A percentile compares a stretch with the other conserved stretches of the same genome.
Conservation (phyloP, 2,329 filamentous ascomycete genomes). For the Curvularia hawaiiensis region DNA sequence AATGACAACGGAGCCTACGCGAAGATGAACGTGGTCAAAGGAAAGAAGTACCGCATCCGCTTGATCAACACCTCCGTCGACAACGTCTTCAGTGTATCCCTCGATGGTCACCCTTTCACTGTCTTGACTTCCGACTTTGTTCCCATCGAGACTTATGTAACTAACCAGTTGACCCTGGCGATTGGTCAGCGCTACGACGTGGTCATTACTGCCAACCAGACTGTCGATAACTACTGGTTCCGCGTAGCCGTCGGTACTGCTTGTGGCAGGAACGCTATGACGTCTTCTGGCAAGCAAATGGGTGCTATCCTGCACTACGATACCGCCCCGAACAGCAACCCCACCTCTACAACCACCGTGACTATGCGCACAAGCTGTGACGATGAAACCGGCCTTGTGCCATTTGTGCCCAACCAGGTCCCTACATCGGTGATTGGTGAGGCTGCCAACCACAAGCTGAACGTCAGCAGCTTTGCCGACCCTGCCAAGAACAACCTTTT, state of each 20-base stretch:
- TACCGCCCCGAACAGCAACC: conserved; percentile 37
- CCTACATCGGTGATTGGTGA: conserved; percentile 41
- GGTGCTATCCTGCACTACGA: conserved; percentile 50
- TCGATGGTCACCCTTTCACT: conserved; percentile 50
- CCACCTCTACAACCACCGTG: conserved; percentile 41
- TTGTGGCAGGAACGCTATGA: conserved; percentile 38
- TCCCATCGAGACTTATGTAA: conserved; percentile 48
- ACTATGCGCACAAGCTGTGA: conserved; percentile 43
- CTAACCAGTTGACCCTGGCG: conserved; percentile 38
- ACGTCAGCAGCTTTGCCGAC: conserved; percentile 37
- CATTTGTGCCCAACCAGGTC: conserved; percentile 49
- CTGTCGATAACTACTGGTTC: conserved; percentile 54
- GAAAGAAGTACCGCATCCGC: conserved; percentile 62
- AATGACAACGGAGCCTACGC: conserved; percentile 44
- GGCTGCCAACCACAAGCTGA: conserved; percentile 34
- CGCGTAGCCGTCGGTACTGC: conserved; percentile 46
- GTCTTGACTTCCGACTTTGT: conserved; percentile 53
- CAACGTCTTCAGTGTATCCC: conserved; percentile 38
- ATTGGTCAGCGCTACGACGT: conserved; percentile 55
- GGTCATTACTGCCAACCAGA: conserved; percentile 52
- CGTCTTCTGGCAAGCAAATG: conserved; percentile 36
- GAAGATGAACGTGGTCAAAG: conserved; percentile 48
- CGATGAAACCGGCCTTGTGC: conserved; percentile 47
- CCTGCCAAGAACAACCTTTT: conserved; percentile 46
- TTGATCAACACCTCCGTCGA: conserved; percentile 60